Conservation (phyloP, 1,139 yeast genomes). For the Magnusiomyces tetraspermus region DNA sequence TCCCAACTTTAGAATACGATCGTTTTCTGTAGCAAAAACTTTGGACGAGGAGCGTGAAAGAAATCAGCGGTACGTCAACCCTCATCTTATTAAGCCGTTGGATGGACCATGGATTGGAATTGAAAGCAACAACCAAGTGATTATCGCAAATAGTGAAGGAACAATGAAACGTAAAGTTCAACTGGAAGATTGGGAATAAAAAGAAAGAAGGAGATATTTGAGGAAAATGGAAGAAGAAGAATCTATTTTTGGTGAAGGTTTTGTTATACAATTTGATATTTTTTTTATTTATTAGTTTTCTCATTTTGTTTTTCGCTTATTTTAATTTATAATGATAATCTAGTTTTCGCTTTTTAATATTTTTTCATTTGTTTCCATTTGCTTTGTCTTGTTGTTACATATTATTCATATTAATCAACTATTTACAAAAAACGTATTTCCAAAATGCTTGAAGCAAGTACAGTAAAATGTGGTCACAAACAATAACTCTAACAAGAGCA, state of each 20-base stretch:
- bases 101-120: slow-evolving; percentile 78
- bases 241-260: background rate
- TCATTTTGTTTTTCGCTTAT: too few species aligned
- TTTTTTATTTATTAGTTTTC: too few species aligned
- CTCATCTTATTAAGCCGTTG: slow-evolving; percentile 53
- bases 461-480: slow-evolving; percentile 17
- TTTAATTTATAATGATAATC: too few species aligned
- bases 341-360: too few species aligned
- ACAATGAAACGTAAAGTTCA: slow-evolving; percentile 41
- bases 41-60: slow-evolving; percentile 61
- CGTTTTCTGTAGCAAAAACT: slow-evolving; percentile 34
- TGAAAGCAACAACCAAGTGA: slow-evolving; percentile 49
- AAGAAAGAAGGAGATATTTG: background rate
- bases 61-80: slow-evolving; percentile 66
- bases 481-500: slow-evolving; percentile 15
- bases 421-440: slow-evolving; percentile 1
- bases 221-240: too few species aligned
- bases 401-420: too few species aligned
- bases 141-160: slow-evolving; percentile 54
- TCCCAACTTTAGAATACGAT: slow-evolving; percentile 8
- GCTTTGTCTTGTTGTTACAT: too few species aligned
- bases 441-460: slow-evolving; percentile 4
- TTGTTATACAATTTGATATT: background rate
- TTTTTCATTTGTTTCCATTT: too few species aligned
- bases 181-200: slow-evolving; percentile 42